Conservation (phyloP, 2,329 filamentous ascomycete species). For the Gaeumannomyces tritici region DNA sequence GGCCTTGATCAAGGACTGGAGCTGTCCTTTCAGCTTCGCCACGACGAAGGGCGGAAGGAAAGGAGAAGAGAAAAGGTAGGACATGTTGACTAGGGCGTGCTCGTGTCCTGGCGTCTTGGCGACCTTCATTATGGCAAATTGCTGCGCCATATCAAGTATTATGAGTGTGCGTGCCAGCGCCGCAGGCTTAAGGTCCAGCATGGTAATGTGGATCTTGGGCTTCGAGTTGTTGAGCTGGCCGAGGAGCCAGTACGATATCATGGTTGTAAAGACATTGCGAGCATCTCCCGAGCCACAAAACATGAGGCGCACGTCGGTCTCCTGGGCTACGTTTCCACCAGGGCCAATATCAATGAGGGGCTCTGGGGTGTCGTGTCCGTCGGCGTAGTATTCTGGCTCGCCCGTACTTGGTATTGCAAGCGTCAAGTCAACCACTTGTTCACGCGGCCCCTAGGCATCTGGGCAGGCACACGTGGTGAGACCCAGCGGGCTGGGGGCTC, state of each 20-base stretch:
- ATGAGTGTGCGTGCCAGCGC: conserved; percentile 14
- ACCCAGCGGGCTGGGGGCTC: background rate
- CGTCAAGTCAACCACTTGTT: background rate
- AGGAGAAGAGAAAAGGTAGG: conserved; percentile 11
- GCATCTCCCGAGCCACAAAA: conserved; percentile 16
- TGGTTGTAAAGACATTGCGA: conserved; percentile 11
- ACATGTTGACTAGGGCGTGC: conserved; percentile 9
- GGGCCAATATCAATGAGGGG: conserved; percentile 7
- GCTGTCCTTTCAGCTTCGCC: conserved; percentile 9
- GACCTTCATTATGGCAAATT: background rate
- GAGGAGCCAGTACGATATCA: conserved; percentile 4
- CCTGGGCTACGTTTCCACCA: background rate
- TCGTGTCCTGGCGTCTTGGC: conserved; percentile 2
- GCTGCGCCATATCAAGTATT: conserved; percentile 10
- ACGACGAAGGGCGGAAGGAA: conserved; percentile 11
- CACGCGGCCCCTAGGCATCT: no score
- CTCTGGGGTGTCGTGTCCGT: conserved; percentile 11
- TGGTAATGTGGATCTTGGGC: conserved; percentile 11
- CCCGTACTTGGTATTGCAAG: conserved; percentile 1
- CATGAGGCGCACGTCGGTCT: conserved; percentile 10
- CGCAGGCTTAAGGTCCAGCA: conserved; percentile 14
- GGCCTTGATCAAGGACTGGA: conserved; percentile 8
- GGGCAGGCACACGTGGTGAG: no score
- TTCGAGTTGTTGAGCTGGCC: background rate
- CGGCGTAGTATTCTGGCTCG: conserved; percentile 10